These are phyloP conservation scores for Millerago galiae DNA, from an alignment of 805 yeast genomes.

Conservation along the genomic window DNA sequence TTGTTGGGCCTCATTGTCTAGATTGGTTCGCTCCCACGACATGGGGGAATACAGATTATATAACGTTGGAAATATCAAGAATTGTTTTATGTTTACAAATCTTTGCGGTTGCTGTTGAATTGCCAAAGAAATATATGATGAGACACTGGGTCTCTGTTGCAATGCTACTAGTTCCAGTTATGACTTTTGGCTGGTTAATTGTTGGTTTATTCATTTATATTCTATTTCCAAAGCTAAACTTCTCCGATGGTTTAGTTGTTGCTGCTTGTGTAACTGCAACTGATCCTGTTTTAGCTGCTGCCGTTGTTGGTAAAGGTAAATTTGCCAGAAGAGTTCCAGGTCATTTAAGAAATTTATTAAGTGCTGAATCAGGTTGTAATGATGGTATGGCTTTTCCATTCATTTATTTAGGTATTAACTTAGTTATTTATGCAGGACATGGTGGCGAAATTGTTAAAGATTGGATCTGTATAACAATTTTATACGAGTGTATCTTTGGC, in stretches of 20 bases:
- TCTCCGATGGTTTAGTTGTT: conserved; percentile 65
- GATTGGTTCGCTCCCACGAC: conserved; percentile 75
- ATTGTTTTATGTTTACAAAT: conserved; percentile 82
- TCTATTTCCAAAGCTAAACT: conserved; percentile 64
- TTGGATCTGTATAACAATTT: conserved; percentile 70
- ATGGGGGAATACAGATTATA: conserved; percentile 82
- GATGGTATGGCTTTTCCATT: conserved; percentile 97
- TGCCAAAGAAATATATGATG: conserved; percentile 84
- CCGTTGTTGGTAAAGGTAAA: conserved; percentile 91
- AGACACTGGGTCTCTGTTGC: conserved; percentile 76
- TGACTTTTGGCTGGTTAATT: conserved; percentile 86
- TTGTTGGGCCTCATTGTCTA: conserved; percentile 82
- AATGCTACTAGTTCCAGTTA: conserved; percentile 72
- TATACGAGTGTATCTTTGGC: conserved; percentile 82
- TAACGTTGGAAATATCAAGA: conserved; percentile 79
- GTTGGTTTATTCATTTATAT: conserved; percentile 77
- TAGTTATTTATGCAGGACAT: conserved; percentile 60
- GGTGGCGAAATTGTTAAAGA: conserved; percentile 66
- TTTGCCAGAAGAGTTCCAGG: conserved; percentile 90
- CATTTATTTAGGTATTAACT: conserved; percentile 60
- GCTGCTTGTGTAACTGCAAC: conserved; percentile 93
- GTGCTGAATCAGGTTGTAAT: conserved; percentile 86
- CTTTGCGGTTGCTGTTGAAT: conserved; percentile 90
- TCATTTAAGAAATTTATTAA: conserved; percentile 75
- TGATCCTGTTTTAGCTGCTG: conserved; percentile 92